A percentile compares a stretch with the other conserved stretches of the same genome.
These are phyloP conservation scores for Colletotrichum tropicicola DNA, from an alignment of 2,329 filamentous ascomycete genomes.

Conservation along the genomic window DNA sequence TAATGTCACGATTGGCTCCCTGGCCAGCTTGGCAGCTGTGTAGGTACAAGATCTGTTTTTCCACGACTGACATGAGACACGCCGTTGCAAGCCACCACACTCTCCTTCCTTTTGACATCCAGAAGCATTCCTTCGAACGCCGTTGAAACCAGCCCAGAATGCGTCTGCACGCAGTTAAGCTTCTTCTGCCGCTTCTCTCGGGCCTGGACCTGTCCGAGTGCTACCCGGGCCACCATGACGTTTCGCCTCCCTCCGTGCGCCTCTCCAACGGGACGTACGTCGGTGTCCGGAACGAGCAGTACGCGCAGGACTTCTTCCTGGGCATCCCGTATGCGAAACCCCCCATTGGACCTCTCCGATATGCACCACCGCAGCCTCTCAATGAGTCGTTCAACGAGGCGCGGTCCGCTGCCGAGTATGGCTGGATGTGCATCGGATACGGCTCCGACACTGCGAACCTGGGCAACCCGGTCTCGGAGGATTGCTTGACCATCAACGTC, in stretches of 20 bases:
- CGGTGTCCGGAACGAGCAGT: constrained; percentile 48
- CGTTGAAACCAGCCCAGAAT: constrained; percentile 13
- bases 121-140: constrained; percentile 6
- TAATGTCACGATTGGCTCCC: background rate
- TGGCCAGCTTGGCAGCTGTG: background rate
- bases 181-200: constrained; percentile 19
- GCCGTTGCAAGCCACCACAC: constrained; percentile 2
- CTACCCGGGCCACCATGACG: background rate
- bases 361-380: constrained; percentile 66
- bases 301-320: constrained; percentile 65
- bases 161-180: constrained; percentile 15
- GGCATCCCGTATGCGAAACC: constrained; percentile 72
- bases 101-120: background rate
- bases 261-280: constrained; percentile 44
- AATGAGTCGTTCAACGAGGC: constrained; percentile 53
- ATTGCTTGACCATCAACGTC: constrained; percentile 60
- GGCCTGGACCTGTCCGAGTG: constrained; percentile 17
- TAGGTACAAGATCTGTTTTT: background rate
- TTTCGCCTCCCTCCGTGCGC: constrained; percentile 19
- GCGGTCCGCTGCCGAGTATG: constrained; percentile 54
- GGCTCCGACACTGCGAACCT: constrained; percentile 44
- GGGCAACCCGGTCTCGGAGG: constrained; percentile 56
- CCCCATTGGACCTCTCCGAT: constrained; percentile 63
- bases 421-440: constrained; percentile 59
- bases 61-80: background rate